Evolutionary conservation across 345 rosid genomes (phyloP), one percentile per base, ranked within the genome.

Genomic region (Hibiscus syriacus): DNA sequence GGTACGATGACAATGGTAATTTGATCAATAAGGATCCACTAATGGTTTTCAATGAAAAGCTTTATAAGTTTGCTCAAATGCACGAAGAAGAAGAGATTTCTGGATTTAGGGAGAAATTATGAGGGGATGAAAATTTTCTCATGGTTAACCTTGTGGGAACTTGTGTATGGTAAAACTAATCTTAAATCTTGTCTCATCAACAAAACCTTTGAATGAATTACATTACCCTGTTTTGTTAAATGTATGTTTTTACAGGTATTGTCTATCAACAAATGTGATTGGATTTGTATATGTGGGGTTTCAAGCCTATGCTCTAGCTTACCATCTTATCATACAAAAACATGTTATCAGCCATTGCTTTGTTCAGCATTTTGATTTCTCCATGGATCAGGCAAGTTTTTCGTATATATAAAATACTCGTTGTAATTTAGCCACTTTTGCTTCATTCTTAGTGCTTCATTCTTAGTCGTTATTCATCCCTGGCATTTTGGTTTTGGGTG

Each of bases 341-440:
- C 90, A 88, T 67, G 68, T 84, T 58, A 73, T 87, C 16, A 72
- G 67, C 66, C 78, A 82, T 72, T 81, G 82, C 46, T 79, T 88
- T 20, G 85, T 86, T 19, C 76, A 67, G 38, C 75, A 79, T 36
- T 75, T 91, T 5, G 84, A 79, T 64, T 91, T 94, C 85, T 83
- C 84, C 76, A 86, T 94, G 84, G 99, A 94, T 81, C 98, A 94
- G 85, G 99, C 71, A 72, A 87, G 84, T 75, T 32, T 32, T 32
- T 32, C 9, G 36, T 5, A 32, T 32, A 5, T 32, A 32, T 32
- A 5, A 6, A 6, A 6, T 34, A 34, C 39, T 34, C 7, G 8
- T 34, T 6, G 10, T 10, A 34, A 5, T 29, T 32, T 53, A 19
- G 14, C 45, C 20, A 30, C 11, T 23, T 62, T 62, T 22, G 50